These are phyloP conservation scores for Xylaria sp. DNA, from an alignment of 2,329 filamentous ascomycete species.

Conservation along the genomic window DNA sequence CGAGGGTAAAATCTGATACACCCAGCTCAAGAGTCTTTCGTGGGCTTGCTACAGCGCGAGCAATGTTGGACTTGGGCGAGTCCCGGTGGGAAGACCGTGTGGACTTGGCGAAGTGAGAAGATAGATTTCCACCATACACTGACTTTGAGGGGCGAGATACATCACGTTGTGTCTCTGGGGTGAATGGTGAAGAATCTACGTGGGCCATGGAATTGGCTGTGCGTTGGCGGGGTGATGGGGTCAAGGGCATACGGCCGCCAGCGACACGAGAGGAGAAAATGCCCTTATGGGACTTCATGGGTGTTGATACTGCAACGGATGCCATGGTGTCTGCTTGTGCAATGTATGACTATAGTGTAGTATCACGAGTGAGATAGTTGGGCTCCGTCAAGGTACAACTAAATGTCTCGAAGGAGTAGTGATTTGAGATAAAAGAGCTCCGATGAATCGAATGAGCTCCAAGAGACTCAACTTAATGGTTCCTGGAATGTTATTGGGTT, in stretches of 20 bases:
- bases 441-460: constrained; percentile 63
- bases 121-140: constrained; percentile 82
- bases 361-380: constrained; percentile 48
- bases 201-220: constrained; percentile 62
- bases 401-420: constrained; percentile 58
- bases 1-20: constrained; percentile 91
- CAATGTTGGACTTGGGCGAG: constrained; percentile 97
- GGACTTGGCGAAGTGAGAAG: constrained; percentile 80
- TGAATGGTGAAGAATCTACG: constrained; percentile 77
- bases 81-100: constrained; percentile 77
- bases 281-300: constrained; percentile 92
- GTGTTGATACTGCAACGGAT: constrained; percentile 83
- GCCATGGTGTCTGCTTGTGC: constrained; percentile 71
- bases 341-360: constrained; percentile 53
- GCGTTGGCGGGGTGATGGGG: constrained; percentile 83
- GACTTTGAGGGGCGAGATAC: constrained; percentile 70
- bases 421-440: constrained; percentile 50
- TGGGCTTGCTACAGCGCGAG: constrained; percentile 77
- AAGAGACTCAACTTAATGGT: constrained; percentile 70
- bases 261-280: constrained; percentile 93
- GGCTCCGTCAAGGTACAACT: constrained; percentile 60
- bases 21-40: constrained; percentile 87
- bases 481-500: constrained; percentile 62
- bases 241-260: constrained; percentile 93
- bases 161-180: constrained; percentile 73